Evolutionary conservation across 768 basidiomycete genomes (phyloP).

Genomic region (Tylopilus vinaceipallidus): DNA sequence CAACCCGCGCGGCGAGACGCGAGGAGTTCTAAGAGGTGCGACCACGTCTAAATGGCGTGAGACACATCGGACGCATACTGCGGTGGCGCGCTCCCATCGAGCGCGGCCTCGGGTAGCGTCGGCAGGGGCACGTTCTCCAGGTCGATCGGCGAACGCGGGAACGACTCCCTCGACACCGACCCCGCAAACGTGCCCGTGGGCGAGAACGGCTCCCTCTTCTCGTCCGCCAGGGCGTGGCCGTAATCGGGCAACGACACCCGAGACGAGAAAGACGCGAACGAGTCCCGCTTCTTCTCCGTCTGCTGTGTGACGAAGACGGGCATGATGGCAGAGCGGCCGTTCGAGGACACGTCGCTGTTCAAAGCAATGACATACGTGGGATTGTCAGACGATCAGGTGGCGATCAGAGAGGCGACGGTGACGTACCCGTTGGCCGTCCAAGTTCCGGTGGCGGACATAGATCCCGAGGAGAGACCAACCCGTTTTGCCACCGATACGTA

Average conservation of each 20-base stretch:
- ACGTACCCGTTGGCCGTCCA: conserved; percentile 30
- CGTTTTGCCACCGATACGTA: conserved; percentile 37
- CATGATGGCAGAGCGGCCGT: conserved; percentile 23
- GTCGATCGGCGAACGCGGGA: conserved; percentile 24
- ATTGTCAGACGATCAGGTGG: not conserved
- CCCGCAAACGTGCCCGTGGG: conserved; percentile 19
- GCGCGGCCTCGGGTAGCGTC: conserved; percentile 16
- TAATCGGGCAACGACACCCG: conserved; percentile 43
- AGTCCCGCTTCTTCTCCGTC: conserved; percentile 46
- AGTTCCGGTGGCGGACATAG: conserved; percentile 21
- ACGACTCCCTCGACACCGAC: conserved; percentile 29
- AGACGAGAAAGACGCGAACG: conserved; percentile 46
- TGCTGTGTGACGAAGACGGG: conserved; percentile 49
- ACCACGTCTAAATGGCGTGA: conserved; percentile 17
- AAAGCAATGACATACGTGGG: not conserved
- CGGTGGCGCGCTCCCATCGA: conserved; percentile 17
- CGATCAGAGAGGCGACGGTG: not conserved
- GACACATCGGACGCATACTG: conserved; percentile 21
- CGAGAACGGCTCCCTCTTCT: conserved; percentile 21
- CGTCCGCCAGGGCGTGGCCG: conserved; percentile 33
- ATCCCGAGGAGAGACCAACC: conserved; percentile 32
- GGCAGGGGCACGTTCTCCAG: conserved; percentile 14
- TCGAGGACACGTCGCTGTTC: conserved; percentile 23
- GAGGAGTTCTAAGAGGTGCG: too few species aligned
- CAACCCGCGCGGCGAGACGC: not conserved